phyloP scores from a whole-genome alignment of 2,329 filamentous ascomycete species.

The Macrophomina phaseolina region DNA sequence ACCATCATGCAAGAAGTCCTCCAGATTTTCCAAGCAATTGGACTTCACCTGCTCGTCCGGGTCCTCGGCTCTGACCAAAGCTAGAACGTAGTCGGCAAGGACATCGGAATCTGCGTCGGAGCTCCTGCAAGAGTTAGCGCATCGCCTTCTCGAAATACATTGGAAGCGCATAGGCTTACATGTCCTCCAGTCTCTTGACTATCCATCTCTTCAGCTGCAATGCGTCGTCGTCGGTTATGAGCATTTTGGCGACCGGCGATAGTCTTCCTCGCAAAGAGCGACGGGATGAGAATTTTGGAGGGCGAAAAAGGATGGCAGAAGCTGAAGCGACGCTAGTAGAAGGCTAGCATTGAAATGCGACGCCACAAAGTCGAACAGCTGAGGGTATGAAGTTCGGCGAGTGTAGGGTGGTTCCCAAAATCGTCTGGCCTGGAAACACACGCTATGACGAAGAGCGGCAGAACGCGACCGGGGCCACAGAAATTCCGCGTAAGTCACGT shows the following conservation, averaged over 20 bases:
- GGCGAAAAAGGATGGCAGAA: background rate
- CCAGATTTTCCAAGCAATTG: conserved; percentile 73
- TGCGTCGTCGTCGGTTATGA: conserved; percentile 60
- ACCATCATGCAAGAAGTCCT: conserved; percentile 77
- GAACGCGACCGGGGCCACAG: conserved; percentile 9
- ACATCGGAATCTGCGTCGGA: conserved; percentile 83
- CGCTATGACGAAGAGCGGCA: conserved; percentile 27
- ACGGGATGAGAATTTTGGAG: background rate
- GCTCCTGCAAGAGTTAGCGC: conserved; percentile 47
- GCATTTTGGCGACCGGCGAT: conserved; percentile 48
- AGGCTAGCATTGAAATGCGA: background rate
- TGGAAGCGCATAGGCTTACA: conserved; percentile 56
- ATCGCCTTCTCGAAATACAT: no score
- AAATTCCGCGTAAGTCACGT: conserved; percentile 14
- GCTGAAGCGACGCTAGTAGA: background rate
- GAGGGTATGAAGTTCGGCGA: conserved; percentile 6
- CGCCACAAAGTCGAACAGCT: background rate
- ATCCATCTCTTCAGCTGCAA: conserved; percentile 76
- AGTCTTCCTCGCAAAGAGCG: background rate
- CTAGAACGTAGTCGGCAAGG: conserved; percentile 83
- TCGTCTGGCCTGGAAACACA: conserved; percentile 10
- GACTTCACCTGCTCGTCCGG: conserved; percentile 67
- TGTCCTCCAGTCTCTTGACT: conserved; percentile 76
- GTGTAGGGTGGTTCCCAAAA: conserved; percentile 22
- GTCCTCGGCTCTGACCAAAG: conserved; percentile 74